Conservation (phyloP, 2,329 filamentous ascomycete species). For the Alternaria burnsii region DNA sequence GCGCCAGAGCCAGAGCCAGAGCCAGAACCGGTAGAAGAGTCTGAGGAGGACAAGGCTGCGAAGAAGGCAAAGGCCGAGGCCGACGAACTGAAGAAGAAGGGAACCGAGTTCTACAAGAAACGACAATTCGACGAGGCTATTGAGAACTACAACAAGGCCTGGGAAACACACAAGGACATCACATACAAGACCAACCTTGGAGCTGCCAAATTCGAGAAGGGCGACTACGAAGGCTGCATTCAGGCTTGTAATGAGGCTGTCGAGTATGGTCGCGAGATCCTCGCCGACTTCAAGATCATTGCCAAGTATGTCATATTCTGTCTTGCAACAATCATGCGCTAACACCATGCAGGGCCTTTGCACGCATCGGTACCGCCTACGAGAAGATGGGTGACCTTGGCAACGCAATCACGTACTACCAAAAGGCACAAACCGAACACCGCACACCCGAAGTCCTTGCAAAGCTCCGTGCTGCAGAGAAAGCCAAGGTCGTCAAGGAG, state of each 20-base stretch:
- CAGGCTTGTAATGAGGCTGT: constrained; percentile 87
- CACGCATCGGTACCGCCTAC: constrained; percentile 91
- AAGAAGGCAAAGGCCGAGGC: constrained; percentile 92
- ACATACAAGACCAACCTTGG: constrained; percentile 97
- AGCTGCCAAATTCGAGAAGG: constrained; percentile 95
- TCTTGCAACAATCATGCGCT: constrained; percentile 1
- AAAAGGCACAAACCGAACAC: constrained; percentile 94
- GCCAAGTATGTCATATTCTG: constrained; percentile 71
- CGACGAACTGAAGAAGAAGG: constrained; percentile 92
- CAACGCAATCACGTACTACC: constrained; percentile 86
- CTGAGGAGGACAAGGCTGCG: constrained; percentile 84
- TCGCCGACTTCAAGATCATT: constrained; percentile 97
- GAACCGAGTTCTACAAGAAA: constrained; percentile 98
- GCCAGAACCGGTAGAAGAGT: constrained; percentile 77
- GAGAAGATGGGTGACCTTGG: constrained; percentile 85
- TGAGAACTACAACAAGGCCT: constrained; percentile 91
- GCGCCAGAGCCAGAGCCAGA: constrained; percentile 55
- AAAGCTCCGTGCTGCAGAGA: constrained; percentile 92
- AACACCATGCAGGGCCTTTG: constrained; percentile 70
- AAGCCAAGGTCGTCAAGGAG: constrained; percentile 77
- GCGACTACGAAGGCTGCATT: constrained; percentile 87
- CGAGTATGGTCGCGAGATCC: constrained; percentile 85
- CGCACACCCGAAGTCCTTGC: constrained; percentile 91
- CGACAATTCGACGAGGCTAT: constrained; percentile 95
- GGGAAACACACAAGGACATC: constrained; percentile 95